These are phyloP conservation scores for Fusarium tjaetaba DNA, from an alignment of 2,329 filamentous ascomycete species.

Conservation along the genomic window DNA sequence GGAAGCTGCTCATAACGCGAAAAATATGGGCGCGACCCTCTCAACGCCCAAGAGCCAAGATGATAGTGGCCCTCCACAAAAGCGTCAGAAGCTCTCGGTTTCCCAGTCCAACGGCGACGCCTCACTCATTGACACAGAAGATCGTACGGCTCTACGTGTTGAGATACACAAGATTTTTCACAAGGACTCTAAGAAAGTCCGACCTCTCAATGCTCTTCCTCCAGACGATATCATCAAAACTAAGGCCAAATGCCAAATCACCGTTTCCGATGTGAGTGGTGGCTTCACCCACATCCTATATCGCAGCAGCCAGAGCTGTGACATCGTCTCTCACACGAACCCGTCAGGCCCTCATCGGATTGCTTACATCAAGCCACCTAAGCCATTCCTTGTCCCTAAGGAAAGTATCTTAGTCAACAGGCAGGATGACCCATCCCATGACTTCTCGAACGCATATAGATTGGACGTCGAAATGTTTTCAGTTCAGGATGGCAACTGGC, in stretches of 20 bases:
- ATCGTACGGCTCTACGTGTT: constrained; percentile 58
- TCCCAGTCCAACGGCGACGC: constrained; percentile 47
- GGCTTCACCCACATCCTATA: constrained; percentile 57
- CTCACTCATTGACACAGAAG: constrained; percentile 46
- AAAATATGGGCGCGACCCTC: constrained; percentile 53
- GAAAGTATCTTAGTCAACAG: constrained; percentile 62
- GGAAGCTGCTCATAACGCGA: constrained; percentile 58
- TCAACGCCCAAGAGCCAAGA: constrained; percentile 48
- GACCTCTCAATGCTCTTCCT: constrained; percentile 40
- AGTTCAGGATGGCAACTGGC: constrained; percentile 61
- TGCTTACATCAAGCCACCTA: constrained; percentile 58
- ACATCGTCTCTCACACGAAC: constrained; percentile 61
- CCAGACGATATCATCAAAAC: constrained; percentile 47
- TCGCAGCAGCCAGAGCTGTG: constrained; percentile 65
- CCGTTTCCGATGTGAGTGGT: constrained; percentile 48
- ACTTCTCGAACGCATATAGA: constrained; percentile 61
- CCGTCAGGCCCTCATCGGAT: constrained; percentile 57
- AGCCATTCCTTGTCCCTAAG: constrained; percentile 62
- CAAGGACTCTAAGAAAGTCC: constrained; percentile 55
- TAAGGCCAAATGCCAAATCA: constrained; percentile 52
- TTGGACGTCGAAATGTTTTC: constrained; percentile 64
- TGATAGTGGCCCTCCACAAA: constrained; percentile 54
- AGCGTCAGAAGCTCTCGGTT: constrained; percentile 61
- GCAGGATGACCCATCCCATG: constrained; percentile 58
- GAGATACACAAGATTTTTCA: constrained; percentile 64